phyloP scores from a whole-genome alignment of 1,139 yeast species.

The Kazachstania sp. region DNA sequence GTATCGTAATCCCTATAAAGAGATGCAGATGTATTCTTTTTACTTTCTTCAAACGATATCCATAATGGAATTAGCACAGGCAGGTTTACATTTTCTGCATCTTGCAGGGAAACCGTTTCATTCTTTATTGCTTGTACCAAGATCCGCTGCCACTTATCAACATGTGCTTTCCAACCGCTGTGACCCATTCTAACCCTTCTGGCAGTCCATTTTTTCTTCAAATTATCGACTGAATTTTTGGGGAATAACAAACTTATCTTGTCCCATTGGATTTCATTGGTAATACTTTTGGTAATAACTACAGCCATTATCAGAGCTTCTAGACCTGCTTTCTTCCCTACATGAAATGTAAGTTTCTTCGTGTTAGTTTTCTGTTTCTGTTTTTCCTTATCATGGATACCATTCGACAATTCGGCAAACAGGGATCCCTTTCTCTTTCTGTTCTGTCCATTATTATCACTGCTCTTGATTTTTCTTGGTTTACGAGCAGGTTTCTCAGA shows the following conservation, averaged over 20 bases:
- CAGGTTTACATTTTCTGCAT: conserved; percentile 27
- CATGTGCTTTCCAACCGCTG: conserved; percentile 27
- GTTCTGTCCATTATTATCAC: background rate
- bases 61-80: conserved; percentile 23
- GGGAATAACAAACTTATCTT: conserved; percentile 26
- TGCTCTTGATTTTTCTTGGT: background rate
- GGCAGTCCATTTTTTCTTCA: conserved; percentile 29
- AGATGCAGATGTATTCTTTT: conserved; percentile 11
- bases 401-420: conserved; percentile 3
- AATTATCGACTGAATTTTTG: conserved; percentile 25
- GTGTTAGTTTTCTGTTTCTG: background rate
- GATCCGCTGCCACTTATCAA: conserved; percentile 28
- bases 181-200: conserved; percentile 29
- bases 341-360: conserved; percentile 6
- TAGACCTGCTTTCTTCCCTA: conserved; percentile 20
- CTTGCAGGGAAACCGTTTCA: conserved; percentile 23
- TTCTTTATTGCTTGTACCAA: conserved; percentile 25
- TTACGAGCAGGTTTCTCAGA: conserved; percentile 3
- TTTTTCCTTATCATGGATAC: background rate
- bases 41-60: conserved; percentile 18
- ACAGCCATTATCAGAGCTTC: conserved; percentile 24
- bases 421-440: conserved; percentile 3
- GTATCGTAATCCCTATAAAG: conserved; percentile 22
- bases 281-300: conserved; percentile 29
- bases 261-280: conserved; percentile 29